Evolutionary conservation across 352 stramenopile species (phyloP), one percentile per base, ranked within the genome.

Genomic region (Globisporangium apiculatum): DNA sequence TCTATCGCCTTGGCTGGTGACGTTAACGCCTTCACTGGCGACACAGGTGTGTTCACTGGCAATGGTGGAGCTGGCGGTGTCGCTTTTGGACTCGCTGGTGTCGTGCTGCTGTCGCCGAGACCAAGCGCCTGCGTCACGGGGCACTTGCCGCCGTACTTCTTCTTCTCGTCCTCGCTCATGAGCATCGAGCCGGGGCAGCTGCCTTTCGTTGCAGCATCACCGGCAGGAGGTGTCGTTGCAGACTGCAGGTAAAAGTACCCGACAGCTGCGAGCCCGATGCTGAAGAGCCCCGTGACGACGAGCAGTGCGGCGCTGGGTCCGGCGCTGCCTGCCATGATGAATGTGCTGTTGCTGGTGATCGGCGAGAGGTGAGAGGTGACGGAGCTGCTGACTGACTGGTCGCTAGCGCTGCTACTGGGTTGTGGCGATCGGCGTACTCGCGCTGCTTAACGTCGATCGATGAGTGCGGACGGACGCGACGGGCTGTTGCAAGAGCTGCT

Each of bases 171-270:
- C 24, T 63, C 64, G 58, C 43, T 72, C 65, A 73, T 12, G 18
- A 72, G 58, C 14, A 52, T 64, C 18, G 60, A 61, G 48, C 67
- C 71, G 31, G 67, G 66, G 48, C 67, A 72, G 17, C 62, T 61
- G 15, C 61, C 51, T 31, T 64, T 55, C 31, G 14, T 50, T 14
- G 7, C 45, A 38, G 35, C 38, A 4, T 15, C 2, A 1, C 15
- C 12, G 31, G 14, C 41, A 12, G 46, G 15, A 3, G 58, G 48
- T 8, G 51, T 51, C 24, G 52, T n/a, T 12, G 51, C 41, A 0
- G 60, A 56, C 41, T 86, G 75, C 55, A 85, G 58, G 64, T 80
- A 86, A 48, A 83, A 74, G 58, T 75, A 87, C 52, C 77, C 80
- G 47, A 84, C 68, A 10, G 70, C 69, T 1, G 70, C 72, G 57